Evolutionary conservation across 2,329 filamentous ascomycete genomes (phyloP), one percentile per base, ranked within the genome.

Genomic region (Fusarium sp.): DNA sequence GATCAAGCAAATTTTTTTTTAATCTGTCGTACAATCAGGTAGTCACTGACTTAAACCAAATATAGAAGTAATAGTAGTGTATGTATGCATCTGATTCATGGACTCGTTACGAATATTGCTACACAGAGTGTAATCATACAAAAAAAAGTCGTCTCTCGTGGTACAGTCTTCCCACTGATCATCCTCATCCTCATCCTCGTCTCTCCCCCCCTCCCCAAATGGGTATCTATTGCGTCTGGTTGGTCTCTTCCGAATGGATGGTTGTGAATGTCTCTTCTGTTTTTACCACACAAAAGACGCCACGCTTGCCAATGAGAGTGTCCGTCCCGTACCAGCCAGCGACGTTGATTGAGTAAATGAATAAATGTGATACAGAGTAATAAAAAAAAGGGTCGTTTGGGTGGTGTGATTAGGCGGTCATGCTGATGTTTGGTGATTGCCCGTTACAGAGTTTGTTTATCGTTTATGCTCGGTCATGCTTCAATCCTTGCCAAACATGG

Each of bases 401-500:
- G n/a, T 43, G 24, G 53, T 43, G 49, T 58, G 54, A 61, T 57
- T 60, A 57, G 15, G 43, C 43, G 29, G 58, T 63, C 58, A 65
- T 52, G 48, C 34, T 56, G 49, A 30, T 56, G 25, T 40, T 27
- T 43, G 30, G 44, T 40, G 24, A 24, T 24, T 24, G 24, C 24
- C 24, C 24, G 24, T 24, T 24, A 24, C 24, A 24, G 24, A 24
- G 24, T 24, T 24, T 24, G 38, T 60, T 58, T 32, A 30, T 61
- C 46, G 29, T 30, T 65, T 45, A 47, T 53, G 64, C 41, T 55
- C 46, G 45, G 53, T 20, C 55, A 51, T 74, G 58, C 56, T 34
- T 75, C 56, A 75, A 56, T 76, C 74, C 65, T 77, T 76, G 73
- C 78, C 81, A 44, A 82, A 80, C 48, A 85, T 72, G 18, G 80